A percentile compares a stretch with the other conserved stretches of the same genome.
Evolutionary conservation across 805 yeast genomes (phyloP).

Genomic region (Kockiozyma suomiensis): DNA sequence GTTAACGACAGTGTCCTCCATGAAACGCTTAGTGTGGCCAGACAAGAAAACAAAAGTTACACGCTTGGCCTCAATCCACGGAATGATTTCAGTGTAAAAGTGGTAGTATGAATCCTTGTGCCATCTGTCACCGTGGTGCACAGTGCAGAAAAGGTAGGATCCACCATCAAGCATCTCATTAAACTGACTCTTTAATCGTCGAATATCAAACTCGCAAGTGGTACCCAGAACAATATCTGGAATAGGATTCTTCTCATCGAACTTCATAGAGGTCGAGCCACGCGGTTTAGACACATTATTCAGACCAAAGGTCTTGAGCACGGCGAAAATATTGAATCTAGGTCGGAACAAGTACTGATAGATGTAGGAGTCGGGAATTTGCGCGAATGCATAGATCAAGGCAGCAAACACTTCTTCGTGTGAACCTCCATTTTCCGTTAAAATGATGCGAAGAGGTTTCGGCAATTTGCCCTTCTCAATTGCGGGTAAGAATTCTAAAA

Average conservation of each 20-base stretch:
- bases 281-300: conserved; percentile 26
- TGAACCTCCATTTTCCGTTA: conserved; percentile 31
- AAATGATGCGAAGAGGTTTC: conserved; percentile 25
- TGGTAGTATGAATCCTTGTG: conserved; percentile 21
- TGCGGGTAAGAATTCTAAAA: conserved; percentile 13
- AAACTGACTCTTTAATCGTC: conserved; percentile 19
- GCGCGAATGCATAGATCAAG: conserved; percentile 33
- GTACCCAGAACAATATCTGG: conserved; percentile 32
- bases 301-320: conserved; percentile 25
- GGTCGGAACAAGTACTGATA: conserved; percentile 27
- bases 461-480: conserved; percentile 25
- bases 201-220: conserved; percentile 32
- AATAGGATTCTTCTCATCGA: conserved; percentile 24
- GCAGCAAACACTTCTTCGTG: conserved; percentile 35
- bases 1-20: conserved; percentile 26
- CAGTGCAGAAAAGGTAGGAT: conserved; percentile 29
- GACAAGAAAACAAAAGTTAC: conserved; percentile 31
- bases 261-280: conserved; percentile 24
- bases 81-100: conserved; percentile 26
- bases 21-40: conserved; percentile 26
- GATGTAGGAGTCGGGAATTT: conserved; percentile 30
- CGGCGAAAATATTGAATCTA: conserved; percentile 29
- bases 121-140: conserved; percentile 34
- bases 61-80: conserved; percentile 31
- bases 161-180: conserved; percentile 23